Base-by-base conservation (phyloP, 2,329 filamentous ascomycete species). In the Microsporum ferrugineum region DNA sequence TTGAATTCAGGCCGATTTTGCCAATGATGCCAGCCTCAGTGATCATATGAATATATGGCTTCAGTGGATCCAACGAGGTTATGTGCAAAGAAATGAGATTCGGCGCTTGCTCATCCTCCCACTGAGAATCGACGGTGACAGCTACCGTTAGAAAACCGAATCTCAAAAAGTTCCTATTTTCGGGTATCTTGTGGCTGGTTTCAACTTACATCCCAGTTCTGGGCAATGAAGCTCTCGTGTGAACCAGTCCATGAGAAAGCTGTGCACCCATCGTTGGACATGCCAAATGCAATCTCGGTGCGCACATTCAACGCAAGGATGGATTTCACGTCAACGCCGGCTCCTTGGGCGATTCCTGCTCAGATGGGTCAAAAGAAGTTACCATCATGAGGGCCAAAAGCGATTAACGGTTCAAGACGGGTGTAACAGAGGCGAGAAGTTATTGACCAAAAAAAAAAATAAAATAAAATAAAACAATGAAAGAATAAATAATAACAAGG, bases 271-370 rank as follows among this genome's bases (percentile, higher is more conserved):
- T 85, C 82, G 49, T 72, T 79, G 63, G 82, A 81, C 62, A 79
- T 69, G 0, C 82, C 82, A 63, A 82, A 82, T 0, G 80, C 78
- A 57, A 84, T 83, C 67, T 84, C 82, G 0, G 81, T 84, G 10
- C 82, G 77, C 29, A 83, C 80, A 63, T 85, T 84, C 59, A 84
- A 69, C 0, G 82, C 82, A 6, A 84, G 71, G 43, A 85, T 80
- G 29, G 80, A 78, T 6, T 79, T 71, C 0, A 82, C 63, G n/a
- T 76, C 69, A 4, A 76, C 66, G 0, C 68, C 72, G 0, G 81
- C 75, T 4, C 82, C 82, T 33, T 80, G 75, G 0, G 82, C 81
- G 53, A 84, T 75, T 1, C 80, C 84, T 60, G 71, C 58, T 43
- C 3, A 43, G 23, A 29, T 23, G 8, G 23, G 43, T 47, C 17